Evolutionary conservation across 1,139 yeast species (phyloP).

Genomic region (Yamadazyma pseudoaaseri): DNA sequence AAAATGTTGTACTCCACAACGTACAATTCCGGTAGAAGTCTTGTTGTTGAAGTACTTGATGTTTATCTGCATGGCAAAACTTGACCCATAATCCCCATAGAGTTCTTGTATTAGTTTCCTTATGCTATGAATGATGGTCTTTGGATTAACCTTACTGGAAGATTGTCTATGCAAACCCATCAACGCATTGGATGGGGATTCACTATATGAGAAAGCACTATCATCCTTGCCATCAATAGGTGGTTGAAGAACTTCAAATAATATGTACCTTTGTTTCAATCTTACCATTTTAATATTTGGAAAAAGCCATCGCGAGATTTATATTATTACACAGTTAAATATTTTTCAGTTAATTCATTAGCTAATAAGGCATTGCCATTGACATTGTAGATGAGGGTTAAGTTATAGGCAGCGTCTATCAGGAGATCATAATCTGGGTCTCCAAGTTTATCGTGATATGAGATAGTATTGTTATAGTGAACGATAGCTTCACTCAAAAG

Average conservation of each 20-base stretch:
- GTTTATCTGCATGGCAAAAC: constrained; percentile 60
- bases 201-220: neutral
- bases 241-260: constrained; percentile 78
- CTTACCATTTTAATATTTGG: constrained; percentile 62
- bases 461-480: constrained; percentile 69
- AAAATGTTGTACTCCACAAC: constrained; percentile 69
- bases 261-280: constrained; percentile 76
- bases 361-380: constrained; percentile 74
- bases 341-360: constrained; percentile 57
- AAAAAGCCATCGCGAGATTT: neutral
- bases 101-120: constrained; percentile 52
- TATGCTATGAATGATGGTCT: constrained; percentile 51
- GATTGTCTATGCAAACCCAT: constrained; percentile 50
- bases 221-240: constrained; percentile 19
- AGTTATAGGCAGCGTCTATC: constrained; percentile 83
- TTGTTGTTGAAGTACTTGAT: constrained; percentile 78
- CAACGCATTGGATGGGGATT: constrained; percentile 35
- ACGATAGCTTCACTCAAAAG: constrained; percentile 67
- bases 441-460: constrained; percentile 24
- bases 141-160: constrained; percentile 42
- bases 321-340: constrained; percentile 37
- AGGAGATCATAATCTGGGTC: constrained; percentile 53
- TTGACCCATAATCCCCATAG: constrained; percentile 81
- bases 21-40: constrained; percentile 82
- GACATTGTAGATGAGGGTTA: constrained; percentile 68